Evolutionary conservation across 371 early-diverging fungal species (phyloP).

Genomic region (Syncephalastrum sp.): DNA sequence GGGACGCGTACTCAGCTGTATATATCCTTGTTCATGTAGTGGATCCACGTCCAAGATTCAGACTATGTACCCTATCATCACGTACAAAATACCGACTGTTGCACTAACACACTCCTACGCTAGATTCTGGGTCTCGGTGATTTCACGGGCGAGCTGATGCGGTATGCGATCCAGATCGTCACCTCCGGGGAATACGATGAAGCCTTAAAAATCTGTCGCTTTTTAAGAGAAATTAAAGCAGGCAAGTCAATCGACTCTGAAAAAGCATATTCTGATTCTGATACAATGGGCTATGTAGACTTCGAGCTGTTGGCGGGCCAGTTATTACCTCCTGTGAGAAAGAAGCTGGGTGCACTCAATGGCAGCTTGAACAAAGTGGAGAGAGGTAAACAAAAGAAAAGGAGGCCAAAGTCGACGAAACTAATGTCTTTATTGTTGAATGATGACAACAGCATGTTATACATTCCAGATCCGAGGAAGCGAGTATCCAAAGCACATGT

Average conservation of each 20-base stretch:
- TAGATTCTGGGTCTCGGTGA: conserved; percentile 60
- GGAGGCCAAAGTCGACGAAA: not conserved
- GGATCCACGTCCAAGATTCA: conserved; percentile 40
- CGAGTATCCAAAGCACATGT: conserved; percentile 43
- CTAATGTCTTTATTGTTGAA: not conserved
- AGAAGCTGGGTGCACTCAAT: conserved; percentile 33
- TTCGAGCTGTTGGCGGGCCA: conserved; percentile 32
- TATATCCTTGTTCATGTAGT: conserved; percentile 12
- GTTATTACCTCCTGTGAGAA: conserved; percentile 24
- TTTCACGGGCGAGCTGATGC: conserved; percentile 74
- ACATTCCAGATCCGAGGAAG: conserved; percentile 43
- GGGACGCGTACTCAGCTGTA: not conserved
- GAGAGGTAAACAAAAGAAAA: conserved; percentile 21
- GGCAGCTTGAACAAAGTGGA: conserved; percentile 37
- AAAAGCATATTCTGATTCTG: too few relatives aligned
- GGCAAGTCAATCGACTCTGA: conserved; percentile 13
- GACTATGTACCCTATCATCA: conserved; percentile 45
- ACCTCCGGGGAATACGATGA: conserved; percentile 41
- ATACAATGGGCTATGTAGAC: conserved; percentile 14
- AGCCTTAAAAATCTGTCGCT: conserved; percentile 45
- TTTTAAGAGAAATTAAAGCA: conserved; percentile 46
- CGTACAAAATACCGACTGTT: too few relatives aligned
- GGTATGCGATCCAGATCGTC: conserved; percentile 57
- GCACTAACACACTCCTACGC: not conserved
- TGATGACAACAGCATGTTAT: conserved; percentile 27